phyloP scores from a whole-genome alignment of 2,329 filamentous ascomycete species.

The Cladophialophora immunda region DNA sequence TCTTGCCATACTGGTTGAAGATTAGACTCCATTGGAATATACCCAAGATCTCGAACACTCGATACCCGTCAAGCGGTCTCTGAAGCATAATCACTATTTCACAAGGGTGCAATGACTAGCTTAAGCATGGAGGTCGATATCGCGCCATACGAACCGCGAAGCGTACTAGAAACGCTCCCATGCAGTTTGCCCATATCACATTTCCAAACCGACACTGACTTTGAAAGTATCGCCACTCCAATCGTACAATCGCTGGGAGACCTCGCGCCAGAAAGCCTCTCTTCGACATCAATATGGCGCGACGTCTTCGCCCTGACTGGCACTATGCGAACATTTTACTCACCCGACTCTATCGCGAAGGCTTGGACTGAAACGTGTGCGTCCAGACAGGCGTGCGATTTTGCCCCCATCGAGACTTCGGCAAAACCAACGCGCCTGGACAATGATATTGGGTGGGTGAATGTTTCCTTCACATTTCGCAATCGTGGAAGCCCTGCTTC shows the following conservation, averaged over 20 bases:
- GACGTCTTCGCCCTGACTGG: constrained; percentile 43
- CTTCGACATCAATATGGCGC: constrained; percentile 38
- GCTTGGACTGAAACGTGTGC: constrained; percentile 36
- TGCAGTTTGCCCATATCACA: constrained; percentile 21
- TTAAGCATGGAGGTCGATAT: constrained; percentile 14
- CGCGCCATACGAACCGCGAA: constrained; percentile 21
- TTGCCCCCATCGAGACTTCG: constrained; percentile 14
- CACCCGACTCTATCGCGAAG: constrained; percentile 31
- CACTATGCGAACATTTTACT: constrained; percentile 41
- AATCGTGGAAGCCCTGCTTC: constrained; percentile 16
- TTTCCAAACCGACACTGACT: constrained; percentile 19
- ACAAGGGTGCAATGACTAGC: background rate
- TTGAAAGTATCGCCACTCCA: constrained; percentile 20
- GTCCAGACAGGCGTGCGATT: constrained; percentile 15
- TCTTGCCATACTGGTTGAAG: background rate
- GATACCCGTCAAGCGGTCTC: background rate
- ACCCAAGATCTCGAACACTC: background rate
- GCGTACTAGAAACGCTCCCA: constrained; percentile 27
- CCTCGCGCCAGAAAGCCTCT: constrained; percentile 11
- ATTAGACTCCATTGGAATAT: background rate
- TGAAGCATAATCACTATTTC: background rate
- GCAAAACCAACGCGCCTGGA: constrained; percentile 18
- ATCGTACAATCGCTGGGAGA: constrained; percentile 13
- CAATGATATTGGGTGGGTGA: constrained; percentile 29
- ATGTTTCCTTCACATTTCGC: constrained; percentile 28